Conservation (phyloP, 225 moss, liverwort and hornwort species). For the Straminergon stramineum region DNA sequence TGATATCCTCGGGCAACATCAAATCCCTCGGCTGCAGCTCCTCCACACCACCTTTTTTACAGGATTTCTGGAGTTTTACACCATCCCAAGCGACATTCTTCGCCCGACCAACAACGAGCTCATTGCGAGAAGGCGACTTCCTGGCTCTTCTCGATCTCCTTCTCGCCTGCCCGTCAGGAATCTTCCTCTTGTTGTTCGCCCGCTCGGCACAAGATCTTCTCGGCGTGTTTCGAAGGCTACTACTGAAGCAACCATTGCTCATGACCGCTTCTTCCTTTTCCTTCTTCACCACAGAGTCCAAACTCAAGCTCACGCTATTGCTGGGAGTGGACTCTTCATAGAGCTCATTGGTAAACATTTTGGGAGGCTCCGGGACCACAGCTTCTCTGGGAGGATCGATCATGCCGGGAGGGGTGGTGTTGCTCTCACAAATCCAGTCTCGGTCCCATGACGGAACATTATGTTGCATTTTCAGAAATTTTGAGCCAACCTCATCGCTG, state of each 20-base stretch:
- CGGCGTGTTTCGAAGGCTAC: background rate
- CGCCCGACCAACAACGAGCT: background rate
- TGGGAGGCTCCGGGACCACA: constrained; percentile 1
- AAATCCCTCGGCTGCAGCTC: background rate
- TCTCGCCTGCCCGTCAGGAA: constrained; percentile 1
- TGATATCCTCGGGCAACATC: background rate
- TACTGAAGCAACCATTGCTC: background rate
- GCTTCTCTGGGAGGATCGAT: constrained; percentile 31
- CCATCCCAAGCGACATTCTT: constrained; percentile 6
- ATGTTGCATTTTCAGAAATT: background rate
- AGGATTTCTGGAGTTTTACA: constrained; percentile 4
- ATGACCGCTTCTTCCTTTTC: background rate
- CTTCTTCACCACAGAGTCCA: background rate
- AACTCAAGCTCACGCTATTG: background rate
- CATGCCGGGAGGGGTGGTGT: background rate
- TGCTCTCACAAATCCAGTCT: background rate
- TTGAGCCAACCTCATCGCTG: background rate
- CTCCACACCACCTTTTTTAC: background rate
- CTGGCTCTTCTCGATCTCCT: constrained; percentile 1
- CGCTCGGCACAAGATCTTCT: background rate
- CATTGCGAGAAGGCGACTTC: background rate
- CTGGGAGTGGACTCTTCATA: constrained; percentile 8
- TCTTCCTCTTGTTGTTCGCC: constrained; percentile 10
- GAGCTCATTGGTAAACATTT: constrained; percentile 37
- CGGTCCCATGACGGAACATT: constrained; percentile 6